Evolutionary conservation across 225 moss, liverwort and hornwort genomes (phyloP).

Genomic region (Pleurozium schreberi): DNA sequence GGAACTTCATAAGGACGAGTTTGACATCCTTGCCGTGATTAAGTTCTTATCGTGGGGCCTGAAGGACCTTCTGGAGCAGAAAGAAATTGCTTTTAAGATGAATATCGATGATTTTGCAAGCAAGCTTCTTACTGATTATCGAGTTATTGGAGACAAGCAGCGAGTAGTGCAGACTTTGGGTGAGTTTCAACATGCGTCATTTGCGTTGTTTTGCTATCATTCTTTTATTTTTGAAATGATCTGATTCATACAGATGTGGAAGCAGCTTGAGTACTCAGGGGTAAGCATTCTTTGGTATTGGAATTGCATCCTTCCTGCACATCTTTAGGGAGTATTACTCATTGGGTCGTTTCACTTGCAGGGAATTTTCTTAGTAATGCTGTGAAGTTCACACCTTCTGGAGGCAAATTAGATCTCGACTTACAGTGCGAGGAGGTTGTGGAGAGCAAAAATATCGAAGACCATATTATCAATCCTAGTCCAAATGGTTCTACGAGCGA

Average conservation of each 20-base stretch:
- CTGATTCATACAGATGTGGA: neutral
- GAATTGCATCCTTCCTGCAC: neutral
- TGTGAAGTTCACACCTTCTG: constrained; percentile 59
- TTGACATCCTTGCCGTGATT: constrained; percentile 62
- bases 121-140: constrained; percentile 30
- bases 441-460: constrained; percentile 8
- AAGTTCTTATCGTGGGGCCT: constrained; percentile 70
- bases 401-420: constrained; percentile 55
- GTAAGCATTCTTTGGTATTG: too few relatives aligned
- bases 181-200: neutral
- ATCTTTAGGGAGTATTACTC: neutral
- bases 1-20: constrained; percentile 64
- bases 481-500: constrained; percentile 3
- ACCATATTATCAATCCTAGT: neutral
- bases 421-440: constrained; percentile 49
- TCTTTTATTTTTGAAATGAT: neutral
- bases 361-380: constrained; percentile 75
- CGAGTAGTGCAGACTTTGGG: constrained; percentile 70
- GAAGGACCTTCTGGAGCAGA: constrained; percentile 63
- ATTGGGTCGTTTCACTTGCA: neutral
- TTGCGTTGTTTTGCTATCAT: neutral
- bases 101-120: constrained; percentile 38
- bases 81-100: constrained; percentile 55
- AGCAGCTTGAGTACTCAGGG: neutral
- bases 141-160: constrained; percentile 68